Percentiles rank a stretch among this genome's conserved stretches.
These are phyloP conservation scores for Phytomonas francai DNA, from an alignment of 208 protist genomes.

Conservation along the genomic window DNA sequence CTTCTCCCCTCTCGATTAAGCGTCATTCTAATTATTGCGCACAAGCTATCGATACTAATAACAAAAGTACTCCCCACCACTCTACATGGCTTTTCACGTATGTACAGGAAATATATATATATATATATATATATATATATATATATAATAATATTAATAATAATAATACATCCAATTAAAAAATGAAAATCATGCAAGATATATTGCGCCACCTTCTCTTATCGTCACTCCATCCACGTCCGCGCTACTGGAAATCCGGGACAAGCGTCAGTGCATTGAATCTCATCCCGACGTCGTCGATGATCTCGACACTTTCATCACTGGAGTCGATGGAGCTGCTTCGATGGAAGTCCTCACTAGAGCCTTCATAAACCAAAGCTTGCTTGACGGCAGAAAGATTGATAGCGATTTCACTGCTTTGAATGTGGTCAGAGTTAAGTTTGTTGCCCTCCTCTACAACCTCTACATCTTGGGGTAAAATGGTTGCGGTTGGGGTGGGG, in stretches of 20 bases:
- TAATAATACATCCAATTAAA: neutral
- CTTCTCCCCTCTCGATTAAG: neutral
- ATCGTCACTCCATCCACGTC: neutral
- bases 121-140: neutral
- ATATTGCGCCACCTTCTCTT: neutral
- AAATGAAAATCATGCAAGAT: neutral
- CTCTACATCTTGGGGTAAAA: neutral
- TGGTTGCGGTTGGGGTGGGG: neutral
- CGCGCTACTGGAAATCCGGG: constrained; percentile 6
- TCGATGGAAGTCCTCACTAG: neutral
- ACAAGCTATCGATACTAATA: neutral
- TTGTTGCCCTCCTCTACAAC: neutral
- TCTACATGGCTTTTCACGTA: too few relatives aligned
- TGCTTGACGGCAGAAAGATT: neutral
- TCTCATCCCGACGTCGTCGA: constrained; percentile 16
- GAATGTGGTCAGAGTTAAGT: neutral
- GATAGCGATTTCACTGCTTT: neutral
- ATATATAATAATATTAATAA: neutral
- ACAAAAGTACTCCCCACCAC: neutral
- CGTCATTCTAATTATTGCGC: neutral
- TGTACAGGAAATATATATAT: too few relatives aligned
- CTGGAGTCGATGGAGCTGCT: neutral
- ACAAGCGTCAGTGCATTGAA: neutral
- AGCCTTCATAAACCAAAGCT: neutral
- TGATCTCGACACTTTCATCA: constrained; percentile 11